Conservation (phyloP, 306 rosid genomes). For the Trifolium subterraneum region DNA sequence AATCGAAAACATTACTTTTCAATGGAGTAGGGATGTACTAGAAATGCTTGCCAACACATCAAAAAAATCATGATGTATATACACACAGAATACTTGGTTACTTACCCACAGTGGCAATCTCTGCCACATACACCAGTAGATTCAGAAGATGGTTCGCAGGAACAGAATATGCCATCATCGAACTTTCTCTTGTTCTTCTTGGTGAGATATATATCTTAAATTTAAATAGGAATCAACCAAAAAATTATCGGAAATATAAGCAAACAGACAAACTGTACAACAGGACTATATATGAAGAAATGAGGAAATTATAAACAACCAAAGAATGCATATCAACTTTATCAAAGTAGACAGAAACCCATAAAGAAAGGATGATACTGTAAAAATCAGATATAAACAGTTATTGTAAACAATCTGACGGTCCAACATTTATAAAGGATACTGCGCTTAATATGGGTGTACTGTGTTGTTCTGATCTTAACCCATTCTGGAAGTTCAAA, state of each 20-base stretch:
- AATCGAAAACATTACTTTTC: slow-evolving; percentile 19
- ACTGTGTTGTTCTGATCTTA: slow-evolving; percentile 64
- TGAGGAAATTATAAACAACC: slow-evolving; percentile 22
- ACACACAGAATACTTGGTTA: slow-evolving; percentile 62
- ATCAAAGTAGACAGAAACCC: slow-evolving; percentile 12
- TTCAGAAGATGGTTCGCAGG: slow-evolving; percentile 62
- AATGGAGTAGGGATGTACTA: background rate
- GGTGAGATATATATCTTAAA: slow-evolving; percentile 76
- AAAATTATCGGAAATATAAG: slow-evolving; percentile 22
- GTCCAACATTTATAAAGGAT: slow-evolving; percentile 58
- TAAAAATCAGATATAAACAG: background rate
- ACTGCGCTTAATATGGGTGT: slow-evolving; percentile 86
- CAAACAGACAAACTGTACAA: slow-evolving; percentile 27
- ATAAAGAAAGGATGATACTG: slow-evolving; percentile 2
- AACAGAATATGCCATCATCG: slow-evolving; percentile 94
- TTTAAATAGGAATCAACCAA: slow-evolving; percentile 57
- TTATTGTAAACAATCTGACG: slow-evolving; percentile 1
- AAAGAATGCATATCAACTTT: slow-evolving; percentile 24
- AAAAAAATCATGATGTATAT: background rate
- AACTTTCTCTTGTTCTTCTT: slow-evolving; percentile 80
- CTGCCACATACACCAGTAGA: slow-evolving; percentile 75
- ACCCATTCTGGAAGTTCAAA: slow-evolving; percentile 88
- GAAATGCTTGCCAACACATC: background rate
- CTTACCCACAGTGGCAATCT: slow-evolving; percentile 98
- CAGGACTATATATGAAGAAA: slow-evolving; percentile 20